A percentile compares a stretch with the other conserved stretches of the same genome.
These are phyloP conservation scores for Pelargonium fulgidum DNA, from an alignment of 441 rosid species.

Conservation along the genomic window DNA sequence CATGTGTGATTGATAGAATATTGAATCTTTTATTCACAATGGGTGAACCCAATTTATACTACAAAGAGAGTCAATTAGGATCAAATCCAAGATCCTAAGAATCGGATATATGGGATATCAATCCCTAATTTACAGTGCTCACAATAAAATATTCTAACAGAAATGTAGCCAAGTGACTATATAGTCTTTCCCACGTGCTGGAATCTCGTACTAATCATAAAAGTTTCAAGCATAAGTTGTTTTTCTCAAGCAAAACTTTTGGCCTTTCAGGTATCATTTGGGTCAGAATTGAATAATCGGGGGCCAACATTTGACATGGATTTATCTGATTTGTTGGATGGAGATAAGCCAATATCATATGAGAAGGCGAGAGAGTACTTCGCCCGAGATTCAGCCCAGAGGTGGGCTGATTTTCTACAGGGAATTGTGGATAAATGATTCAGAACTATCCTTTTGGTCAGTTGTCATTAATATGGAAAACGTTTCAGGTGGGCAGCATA, in stretches of 20 bases:
- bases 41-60: too few relatives aligned
- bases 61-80: too few relatives aligned
- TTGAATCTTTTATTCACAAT: too few relatives aligned
- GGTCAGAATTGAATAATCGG: slow-evolving; percentile 96
- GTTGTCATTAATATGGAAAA: neutral
- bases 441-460: slow-evolving; percentile 13
- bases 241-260: slow-evolving; percentile 9
- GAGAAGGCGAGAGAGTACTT: slow-evolving; percentile 82
- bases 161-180: too few relatives aligned
- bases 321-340: slow-evolving; percentile 90
- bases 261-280: slow-evolving; percentile 82
- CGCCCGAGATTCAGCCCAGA: slow-evolving; percentile 91
- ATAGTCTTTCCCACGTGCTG: neutral
- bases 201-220: neutral
- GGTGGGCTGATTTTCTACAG: slow-evolving; percentile 38
- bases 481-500: slow-evolving; percentile 95
- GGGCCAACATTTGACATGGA: slow-evolving; percentile 99
- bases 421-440: neutral
- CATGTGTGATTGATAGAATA: too few relatives aligned
- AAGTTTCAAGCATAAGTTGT: slow-evolving; percentile 5
- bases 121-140: too few relatives aligned
- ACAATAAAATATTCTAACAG: too few relatives aligned
- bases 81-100: too few relatives aligned
- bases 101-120: too few relatives aligned
- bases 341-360: slow-evolving; percentile 71